Conservation (phyloP, 2,329 filamentous ascomycete genomes). For the Scortechinia acanthostroma region DNA sequence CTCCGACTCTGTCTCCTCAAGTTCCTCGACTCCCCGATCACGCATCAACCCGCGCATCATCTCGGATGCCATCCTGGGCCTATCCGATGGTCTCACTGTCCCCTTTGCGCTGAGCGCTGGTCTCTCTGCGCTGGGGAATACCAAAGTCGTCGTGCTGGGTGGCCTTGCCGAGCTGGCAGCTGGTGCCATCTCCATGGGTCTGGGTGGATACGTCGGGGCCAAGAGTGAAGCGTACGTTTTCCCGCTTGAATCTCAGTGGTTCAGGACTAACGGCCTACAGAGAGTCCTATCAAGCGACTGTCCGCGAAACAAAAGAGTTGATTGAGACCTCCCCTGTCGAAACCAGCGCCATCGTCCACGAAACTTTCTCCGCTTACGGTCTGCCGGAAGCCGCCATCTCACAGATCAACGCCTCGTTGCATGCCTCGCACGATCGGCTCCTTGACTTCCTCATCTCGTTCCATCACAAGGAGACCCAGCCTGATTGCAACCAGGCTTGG, state of each 20-base stretch:
- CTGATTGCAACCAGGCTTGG: constrained; percentile 28
- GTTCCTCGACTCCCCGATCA: neutral
- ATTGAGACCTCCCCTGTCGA: constrained; percentile 1
- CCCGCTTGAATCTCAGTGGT: too few relatives aligned
- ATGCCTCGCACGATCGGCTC: constrained; percentile 48
- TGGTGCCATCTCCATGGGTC: constrained; percentile 71
- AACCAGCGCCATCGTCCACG: neutral
- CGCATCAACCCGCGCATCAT: constrained; percentile 22
- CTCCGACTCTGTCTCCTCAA: neutral
- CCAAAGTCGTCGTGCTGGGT: constrained; percentile 62
- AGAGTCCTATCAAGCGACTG: constrained; percentile 6
- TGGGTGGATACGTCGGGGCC: constrained; percentile 68
- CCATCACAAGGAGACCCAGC: constrained; percentile 24
- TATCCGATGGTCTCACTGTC: constrained; percentile 73
- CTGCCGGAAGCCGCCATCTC: constrained; percentile 10
- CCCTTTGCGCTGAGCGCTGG: constrained; percentile 75
- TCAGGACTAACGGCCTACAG: constrained; percentile 16
- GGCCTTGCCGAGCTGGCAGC: constrained; percentile 71
- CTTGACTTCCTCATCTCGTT: neutral
- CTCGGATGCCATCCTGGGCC: constrained; percentile 66
- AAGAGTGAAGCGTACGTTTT: constrained; percentile 33
- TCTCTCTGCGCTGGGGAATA: constrained; percentile 57
- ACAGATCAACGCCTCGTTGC: neutral
- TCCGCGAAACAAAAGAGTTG: neutral
- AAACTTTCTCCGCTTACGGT: constrained; percentile 4